A percentile compares a stretch with the other conserved stretches of the same genome.
Evolutionary conservation across 495 filamentous ascomycete species (phyloP).

Genomic region (Monascus purpureus): DNA sequence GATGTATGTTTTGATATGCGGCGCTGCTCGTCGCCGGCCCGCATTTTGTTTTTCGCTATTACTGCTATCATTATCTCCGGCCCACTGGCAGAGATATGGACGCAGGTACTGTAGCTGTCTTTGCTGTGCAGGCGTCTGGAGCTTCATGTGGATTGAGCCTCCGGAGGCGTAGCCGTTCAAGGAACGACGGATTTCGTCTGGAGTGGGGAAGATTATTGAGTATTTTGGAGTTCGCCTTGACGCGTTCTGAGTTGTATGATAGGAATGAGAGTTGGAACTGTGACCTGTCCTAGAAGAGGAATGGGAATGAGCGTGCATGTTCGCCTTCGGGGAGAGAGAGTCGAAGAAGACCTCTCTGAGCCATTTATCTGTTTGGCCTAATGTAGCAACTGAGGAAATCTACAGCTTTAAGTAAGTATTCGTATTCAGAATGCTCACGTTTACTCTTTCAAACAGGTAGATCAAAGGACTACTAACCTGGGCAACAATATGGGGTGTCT

Average conservation of each 20-base stretch:
- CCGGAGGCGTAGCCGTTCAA: constrained; percentile 70
- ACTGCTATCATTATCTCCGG: constrained; percentile 19
- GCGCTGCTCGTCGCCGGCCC: constrained; percentile 64
- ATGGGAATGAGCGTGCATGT: neutral
- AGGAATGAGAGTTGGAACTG: too few relatives aligned
- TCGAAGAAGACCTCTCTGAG: constrained; percentile 51
- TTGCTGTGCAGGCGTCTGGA: constrained; percentile 47
- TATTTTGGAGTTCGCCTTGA: constrained; percentile 21
- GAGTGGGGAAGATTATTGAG: constrained; percentile 67
- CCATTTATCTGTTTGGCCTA: constrained; percentile 66
- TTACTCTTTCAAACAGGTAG: neutral
- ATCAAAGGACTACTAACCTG: constrained; percentile 29
- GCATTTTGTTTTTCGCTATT: constrained; percentile 20
- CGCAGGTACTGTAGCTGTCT: constrained; percentile 65
- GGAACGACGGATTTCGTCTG: constrained; percentile 62
- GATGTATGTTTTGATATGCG: constrained; percentile 86
- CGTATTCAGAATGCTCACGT: too few relatives aligned
- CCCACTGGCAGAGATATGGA: constrained; percentile 63
- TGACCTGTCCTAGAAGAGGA: neutral
- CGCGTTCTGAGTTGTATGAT: neutral
- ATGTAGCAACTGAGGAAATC: constrained; percentile 70
- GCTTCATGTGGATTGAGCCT: constrained; percentile 70
- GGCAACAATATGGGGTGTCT: constrained; percentile 44
- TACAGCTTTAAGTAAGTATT: too few relatives aligned
- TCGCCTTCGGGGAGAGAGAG: constrained; percentile 22